Evolutionary conservation across 306 rosid species (phyloP), one percentile per base, ranked within the genome.

Genomic region (Quercus berberidifolia): DNA sequence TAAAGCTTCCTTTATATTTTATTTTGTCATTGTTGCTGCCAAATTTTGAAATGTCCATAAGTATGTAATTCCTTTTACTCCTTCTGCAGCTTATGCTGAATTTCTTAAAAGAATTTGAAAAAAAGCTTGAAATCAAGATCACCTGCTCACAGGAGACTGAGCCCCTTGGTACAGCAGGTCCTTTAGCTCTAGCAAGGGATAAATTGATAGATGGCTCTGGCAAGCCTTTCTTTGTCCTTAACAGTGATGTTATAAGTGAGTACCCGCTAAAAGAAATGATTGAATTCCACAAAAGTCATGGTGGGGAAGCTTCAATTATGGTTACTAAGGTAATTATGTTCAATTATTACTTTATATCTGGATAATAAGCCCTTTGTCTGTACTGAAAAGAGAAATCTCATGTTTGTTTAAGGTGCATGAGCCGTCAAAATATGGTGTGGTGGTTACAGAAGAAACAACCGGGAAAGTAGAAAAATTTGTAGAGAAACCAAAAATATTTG

Each of bases 91-190:
- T 91, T 77, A 96, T 96, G 99, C 85, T 96, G 87, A 96, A 92
- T 77, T 96, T 96, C 88, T 88, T 96, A 84, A 93, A 96, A 89
- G 98, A 89, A 23, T 96, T 90, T 77, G 99, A 96, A 85, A 54
- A 90, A 78, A 96, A 96, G 79, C 91, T 96, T 7, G 97, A 86
- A 31, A 93, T 96, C 83, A 96, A 89, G 92, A 96, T 96, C 85
- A 93, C 98, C 19, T 96, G 99, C 85, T 96, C 99, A 6, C 99
- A 96, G 86, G 99, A 96, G 91, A 96, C 99, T 15, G 99, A 96
- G 69, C 98, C 99, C 65, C 85, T 96, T 43, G 99, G 99, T 64
- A 96, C 99, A 71, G 99, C 99, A 30, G 99, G 99, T 55, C 99
- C 99, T 71, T 86, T 96, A 76, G 99, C 99, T 70, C 99, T 96